Conservation (phyloP, 192 early-diverging fungal genomes). For the Coemansia aciculifera region DNA sequence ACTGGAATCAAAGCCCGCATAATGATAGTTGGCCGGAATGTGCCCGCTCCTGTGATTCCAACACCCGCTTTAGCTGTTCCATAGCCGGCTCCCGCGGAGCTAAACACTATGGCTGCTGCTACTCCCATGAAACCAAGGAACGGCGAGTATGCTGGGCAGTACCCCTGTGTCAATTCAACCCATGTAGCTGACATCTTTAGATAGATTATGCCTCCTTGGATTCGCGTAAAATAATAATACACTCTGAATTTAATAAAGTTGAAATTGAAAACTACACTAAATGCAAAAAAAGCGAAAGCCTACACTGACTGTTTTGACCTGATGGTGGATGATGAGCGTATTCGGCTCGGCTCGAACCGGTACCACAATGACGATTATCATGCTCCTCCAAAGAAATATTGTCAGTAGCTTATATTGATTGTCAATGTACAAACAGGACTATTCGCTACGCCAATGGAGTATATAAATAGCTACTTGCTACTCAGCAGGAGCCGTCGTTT, state of each 20-base stretch:
- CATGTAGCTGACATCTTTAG: conserved; percentile 5
- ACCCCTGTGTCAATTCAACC: conserved; percentile 45
- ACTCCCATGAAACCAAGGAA: conserved; percentile 63
- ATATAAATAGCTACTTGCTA: no score
- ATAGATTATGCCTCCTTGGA: neutral
- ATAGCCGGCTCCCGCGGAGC: conserved; percentile 93
- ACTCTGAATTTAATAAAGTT: neutral
- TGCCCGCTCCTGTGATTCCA: conserved; percentile 92
- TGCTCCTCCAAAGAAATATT: no score
- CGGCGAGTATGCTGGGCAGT: conserved; percentile 56
- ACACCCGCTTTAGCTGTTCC: conserved; percentile 97
- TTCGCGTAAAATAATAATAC: neutral
- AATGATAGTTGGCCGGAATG: conserved; percentile 89
- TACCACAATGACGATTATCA: no score
- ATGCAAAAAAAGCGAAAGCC: no score
- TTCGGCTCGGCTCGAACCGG: no score
- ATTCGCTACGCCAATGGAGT: no score
- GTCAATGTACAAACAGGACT: no score
- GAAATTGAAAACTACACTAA: no score
- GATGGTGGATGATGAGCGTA: no score
- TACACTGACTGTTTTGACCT: no score
- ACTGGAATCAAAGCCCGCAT: conserved; percentile 92
- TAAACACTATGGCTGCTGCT: conserved; percentile 66
- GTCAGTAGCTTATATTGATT: no score
- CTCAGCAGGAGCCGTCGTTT: no score